Conservation (phyloP, 176 grass and related monocot species). For the Oryza punctata region DNA sequence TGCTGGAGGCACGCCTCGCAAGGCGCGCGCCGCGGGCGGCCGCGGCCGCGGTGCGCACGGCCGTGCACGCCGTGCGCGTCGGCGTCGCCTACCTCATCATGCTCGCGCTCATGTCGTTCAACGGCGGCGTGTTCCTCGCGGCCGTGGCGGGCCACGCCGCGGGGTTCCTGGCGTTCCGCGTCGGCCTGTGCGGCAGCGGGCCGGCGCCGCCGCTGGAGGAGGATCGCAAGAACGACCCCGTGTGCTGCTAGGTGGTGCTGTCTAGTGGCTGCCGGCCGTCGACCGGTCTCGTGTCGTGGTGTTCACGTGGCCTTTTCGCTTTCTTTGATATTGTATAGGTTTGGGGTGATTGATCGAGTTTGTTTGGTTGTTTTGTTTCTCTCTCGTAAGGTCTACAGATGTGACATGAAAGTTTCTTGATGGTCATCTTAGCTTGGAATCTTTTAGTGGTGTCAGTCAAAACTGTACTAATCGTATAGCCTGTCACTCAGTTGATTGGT, state of each 20-base stretch:
- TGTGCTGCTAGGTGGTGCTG: conserved; percentile 23
- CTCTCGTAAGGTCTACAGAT: background rate
- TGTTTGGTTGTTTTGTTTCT: background rate
- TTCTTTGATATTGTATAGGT: background rate
- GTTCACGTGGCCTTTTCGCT: background rate
- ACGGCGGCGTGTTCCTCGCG: conserved; percentile 65
- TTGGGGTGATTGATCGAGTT: no score
- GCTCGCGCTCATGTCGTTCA: conserved; percentile 96
- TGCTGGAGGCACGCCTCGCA: conserved; percentile 27
- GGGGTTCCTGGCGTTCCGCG: conserved; percentile 57
- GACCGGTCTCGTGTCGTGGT: background rate
- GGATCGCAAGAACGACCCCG: conserved; percentile 1
- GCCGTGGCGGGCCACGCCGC: conserved; percentile 52
- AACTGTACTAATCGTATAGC: background rate
- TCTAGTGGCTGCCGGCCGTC: background rate
- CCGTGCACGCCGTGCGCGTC: conserved; percentile 51
- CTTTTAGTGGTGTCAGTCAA: background rate
- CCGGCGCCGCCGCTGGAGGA: conserved; percentile 30
- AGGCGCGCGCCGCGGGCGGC: background rate
- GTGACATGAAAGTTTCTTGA: background rate
- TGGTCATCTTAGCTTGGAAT: background rate
- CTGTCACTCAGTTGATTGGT: background rate
- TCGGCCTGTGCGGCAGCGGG: conserved; percentile 24
- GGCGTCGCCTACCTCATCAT: conserved; percentile 71
- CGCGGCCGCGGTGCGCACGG: conserved; percentile 36